Conservation (phyloP, 768 basidiomycete species). For the Leucocoprinus leucothites region DNA sequence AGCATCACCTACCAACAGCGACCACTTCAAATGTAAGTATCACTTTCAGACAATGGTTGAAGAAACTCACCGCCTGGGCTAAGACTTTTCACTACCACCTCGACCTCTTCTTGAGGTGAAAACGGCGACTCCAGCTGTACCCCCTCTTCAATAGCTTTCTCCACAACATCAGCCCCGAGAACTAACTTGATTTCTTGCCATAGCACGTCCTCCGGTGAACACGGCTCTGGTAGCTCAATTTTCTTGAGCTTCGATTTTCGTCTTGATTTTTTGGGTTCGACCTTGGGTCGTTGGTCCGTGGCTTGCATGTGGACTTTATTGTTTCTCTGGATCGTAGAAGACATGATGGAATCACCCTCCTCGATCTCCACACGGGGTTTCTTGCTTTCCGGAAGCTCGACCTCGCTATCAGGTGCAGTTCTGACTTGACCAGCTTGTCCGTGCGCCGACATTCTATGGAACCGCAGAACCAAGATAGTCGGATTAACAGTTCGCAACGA, state of each 20-base stretch:
- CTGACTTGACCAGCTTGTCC: background rate
- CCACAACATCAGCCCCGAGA: slow-evolving; percentile 58
- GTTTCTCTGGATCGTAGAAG: background rate
- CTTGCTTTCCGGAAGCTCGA: slow-evolving; percentile 4
- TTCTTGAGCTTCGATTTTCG: slow-evolving; percentile 20
- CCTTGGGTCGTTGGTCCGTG: background rate
- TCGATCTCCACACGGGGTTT: slow-evolving; percentile 3
- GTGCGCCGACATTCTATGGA: slow-evolving; percentile 3
- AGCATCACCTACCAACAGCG: slow-evolving; percentile 54
- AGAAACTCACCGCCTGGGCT: slow-evolving; percentile 55
- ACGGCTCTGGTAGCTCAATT: slow-evolving; percentile 51
- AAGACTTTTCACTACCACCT: slow-evolving; percentile 61
- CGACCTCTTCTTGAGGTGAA: slow-evolving; percentile 55
- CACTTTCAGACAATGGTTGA: background rate
- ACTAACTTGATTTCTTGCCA: slow-evolving; percentile 67
- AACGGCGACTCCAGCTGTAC: slow-evolving; percentile 61
- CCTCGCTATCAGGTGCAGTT: slow-evolving; percentile 2
- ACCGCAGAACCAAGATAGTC: background rate
- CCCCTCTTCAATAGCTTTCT: slow-evolving; percentile 43
- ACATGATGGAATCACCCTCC: background rate
- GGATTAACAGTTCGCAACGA: background rate
- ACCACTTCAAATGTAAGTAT: background rate
- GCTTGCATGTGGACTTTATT: background rate
- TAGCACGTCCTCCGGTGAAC: slow-evolving; percentile 72
- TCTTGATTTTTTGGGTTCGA: background rate